Evolutionary conservation across 176 grass and related monocot genomes (phyloP).

Genomic region (Cenchrus purpureus): DNA sequence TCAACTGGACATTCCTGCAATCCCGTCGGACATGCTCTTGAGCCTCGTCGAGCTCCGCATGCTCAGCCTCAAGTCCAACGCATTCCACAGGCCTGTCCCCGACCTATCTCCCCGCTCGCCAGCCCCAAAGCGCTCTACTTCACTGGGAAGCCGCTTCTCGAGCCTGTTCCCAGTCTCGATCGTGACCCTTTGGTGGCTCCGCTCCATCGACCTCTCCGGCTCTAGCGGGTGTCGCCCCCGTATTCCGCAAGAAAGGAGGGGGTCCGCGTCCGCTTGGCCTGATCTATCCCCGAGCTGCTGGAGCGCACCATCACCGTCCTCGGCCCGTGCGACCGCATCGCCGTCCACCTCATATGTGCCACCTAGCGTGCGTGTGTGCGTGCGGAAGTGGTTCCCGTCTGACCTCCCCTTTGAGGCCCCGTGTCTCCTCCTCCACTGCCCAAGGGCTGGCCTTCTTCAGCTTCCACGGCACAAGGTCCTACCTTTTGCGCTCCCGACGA

Average conservation of each 20-base stretch:
- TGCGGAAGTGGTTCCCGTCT: slow-evolving; percentile 19
- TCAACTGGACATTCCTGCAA: slow-evolving; percentile 58
- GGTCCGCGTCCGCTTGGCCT: not conserved
- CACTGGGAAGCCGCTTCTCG: slow-evolving; percentile 69
- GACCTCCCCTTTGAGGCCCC: slow-evolving; percentile 46
- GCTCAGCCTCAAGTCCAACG: slow-evolving; percentile 90
- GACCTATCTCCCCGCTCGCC: slow-evolving; percentile 69
- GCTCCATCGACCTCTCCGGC: slow-evolving; percentile 76
- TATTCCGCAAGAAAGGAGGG: too few relatives aligned
- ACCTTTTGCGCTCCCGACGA: slow-evolving; percentile 1
- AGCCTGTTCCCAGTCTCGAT: slow-evolving; percentile 70
- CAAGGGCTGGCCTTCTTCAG: slow-evolving; percentile 45
- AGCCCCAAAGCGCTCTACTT: slow-evolving; percentile 90
- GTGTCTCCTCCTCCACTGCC: slow-evolving; percentile 41
- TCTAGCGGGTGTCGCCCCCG: too few relatives aligned
- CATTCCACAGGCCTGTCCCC: slow-evolving; percentile 66
- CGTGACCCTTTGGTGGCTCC: slow-evolving; percentile 62
- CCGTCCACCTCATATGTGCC: slow-evolving; percentile 39
- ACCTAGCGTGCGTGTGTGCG: slow-evolving; percentile 37
- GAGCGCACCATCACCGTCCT: slow-evolving; percentile 16
- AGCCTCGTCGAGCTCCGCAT: slow-evolving; percentile 65
- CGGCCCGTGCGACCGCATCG: slow-evolving; percentile 8
- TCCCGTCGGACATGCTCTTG: slow-evolving; percentile 51
- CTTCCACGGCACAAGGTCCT: slow-evolving; percentile 30
- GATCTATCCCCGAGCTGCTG: slow-evolving; percentile 46